These are phyloP conservation scores for Boletus speciosus DNA, from an alignment of 768 basidiomycete genomes.

Conservation along the genomic window DNA sequence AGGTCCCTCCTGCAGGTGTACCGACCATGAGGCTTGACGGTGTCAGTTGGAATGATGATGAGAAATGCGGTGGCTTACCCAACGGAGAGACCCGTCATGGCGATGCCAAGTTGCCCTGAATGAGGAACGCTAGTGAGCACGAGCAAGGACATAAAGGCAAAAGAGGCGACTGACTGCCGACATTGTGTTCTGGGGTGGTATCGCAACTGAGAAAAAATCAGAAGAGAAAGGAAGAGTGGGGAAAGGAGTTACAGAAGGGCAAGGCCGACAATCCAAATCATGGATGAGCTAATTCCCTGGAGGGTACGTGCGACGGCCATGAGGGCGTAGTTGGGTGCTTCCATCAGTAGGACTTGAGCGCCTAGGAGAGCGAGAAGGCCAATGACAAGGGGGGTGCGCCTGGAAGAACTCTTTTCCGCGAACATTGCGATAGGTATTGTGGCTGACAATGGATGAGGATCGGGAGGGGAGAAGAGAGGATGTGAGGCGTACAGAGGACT, in stretches of 20 bases:
- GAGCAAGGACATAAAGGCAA: neutral
- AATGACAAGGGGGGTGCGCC: constrained; percentile 46
- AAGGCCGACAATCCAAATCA: constrained; percentile 61
- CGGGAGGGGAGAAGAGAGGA: neutral
- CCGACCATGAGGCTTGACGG: constrained; percentile 46
- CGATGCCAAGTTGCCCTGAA: constrained; percentile 56
- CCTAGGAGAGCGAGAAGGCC: constrained; percentile 50
- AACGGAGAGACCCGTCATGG: constrained; percentile 54
- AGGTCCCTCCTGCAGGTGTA: constrained; percentile 53
- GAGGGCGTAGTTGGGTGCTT: constrained; percentile 51
- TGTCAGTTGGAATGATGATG: neutral
- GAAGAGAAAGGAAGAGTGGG: neutral
- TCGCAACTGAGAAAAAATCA: constrained; percentile 46
- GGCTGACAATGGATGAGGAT: constrained; percentile 30
- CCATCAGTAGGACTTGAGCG: constrained; percentile 61
- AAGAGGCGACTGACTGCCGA: constrained; percentile 43
- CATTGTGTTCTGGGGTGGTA: constrained; percentile 43
- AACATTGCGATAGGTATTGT: constrained; percentile 57
- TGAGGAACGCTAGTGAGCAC: neutral
- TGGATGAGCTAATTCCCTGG: constrained; percentile 57
- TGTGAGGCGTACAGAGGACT: constrained; percentile 42
- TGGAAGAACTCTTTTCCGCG: constrained; percentile 47
- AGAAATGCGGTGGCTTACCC: constrained; percentile 36
- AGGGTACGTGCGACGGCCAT: constrained; percentile 59
- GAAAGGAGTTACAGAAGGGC: constrained; percentile 46